These are phyloP conservation scores for Setaria italica DNA, from an alignment of 202 grass and related monocot species.

Conservation along the genomic window DNA sequence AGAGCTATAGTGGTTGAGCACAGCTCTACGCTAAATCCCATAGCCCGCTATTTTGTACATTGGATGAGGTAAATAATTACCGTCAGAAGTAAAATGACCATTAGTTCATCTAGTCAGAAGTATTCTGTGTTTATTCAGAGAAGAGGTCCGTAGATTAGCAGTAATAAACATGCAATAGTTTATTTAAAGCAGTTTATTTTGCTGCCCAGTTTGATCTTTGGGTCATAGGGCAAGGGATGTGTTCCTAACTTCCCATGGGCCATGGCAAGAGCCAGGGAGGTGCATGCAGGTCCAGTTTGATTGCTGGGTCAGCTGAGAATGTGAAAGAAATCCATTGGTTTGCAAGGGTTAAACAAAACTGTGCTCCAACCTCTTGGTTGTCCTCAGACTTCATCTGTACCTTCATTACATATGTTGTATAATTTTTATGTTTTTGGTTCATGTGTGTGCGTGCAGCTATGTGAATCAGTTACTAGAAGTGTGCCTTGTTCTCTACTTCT, in stretches of 20 bases:
- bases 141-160: background rate
- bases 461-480: background rate
- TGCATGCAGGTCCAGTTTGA: background rate
- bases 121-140: background rate
- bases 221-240: background rate
- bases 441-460: background rate
- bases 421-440: background rate
- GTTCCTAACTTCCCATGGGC: background rate
- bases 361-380: background rate
- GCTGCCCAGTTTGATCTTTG: background rate
- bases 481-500: constrained; percentile 25
- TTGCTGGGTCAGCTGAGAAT: background rate
- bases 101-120: background rate
- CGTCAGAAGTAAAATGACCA: background rate
- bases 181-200: background rate
- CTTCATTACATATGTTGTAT: background rate
- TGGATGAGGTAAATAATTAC: background rate
- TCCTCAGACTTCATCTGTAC: background rate
- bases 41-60: too few species aligned
- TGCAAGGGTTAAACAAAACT: background rate
- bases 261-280: background rate
- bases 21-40: too few species aligned
- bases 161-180: background rate
- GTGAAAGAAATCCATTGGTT: background rate
- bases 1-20: too few species aligned